Evolutionary conservation across 495 filamentous ascomycete species (phyloP), one percentile per base, ranked within the genome.

Genomic region (Cenococcum geophilum): DNA sequence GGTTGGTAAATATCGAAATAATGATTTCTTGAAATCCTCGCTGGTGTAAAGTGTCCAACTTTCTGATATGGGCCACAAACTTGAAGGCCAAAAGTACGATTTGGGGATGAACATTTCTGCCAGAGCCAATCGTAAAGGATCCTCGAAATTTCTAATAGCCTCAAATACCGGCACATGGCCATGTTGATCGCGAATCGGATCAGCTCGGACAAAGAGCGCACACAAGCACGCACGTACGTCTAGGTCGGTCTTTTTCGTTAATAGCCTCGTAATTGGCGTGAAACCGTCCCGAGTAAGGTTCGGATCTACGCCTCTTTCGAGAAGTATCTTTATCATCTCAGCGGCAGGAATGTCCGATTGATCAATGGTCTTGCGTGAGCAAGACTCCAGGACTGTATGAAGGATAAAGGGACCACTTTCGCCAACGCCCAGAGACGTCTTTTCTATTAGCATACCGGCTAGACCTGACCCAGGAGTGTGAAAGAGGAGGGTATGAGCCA

Each of bases 391-490:
- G 14, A 52, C 1, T 11, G 49, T 32, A 20, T 52, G 49, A 6
- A 52, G 23, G 5, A 52, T 23, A 20, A 16, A 52, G 6, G 21
- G 25, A 1, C 20, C 49, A 25, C 4, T 52, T 52, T 27, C 20
- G 5, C 49, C 40, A 18, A 18, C 12, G 22, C 27, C 27, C 27
- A 32, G 49, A 32, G 25, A 8, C 22, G 49, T 23, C 25, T 1
- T 52, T 52, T 27, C 21, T 25, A 27, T 23, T 16, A 52, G 49
- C 18, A 52, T 23, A 16, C 25, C 16, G 21, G 49, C 49, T 52
- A 52, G 23, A 23, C 49, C 49, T 52, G 49, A 52, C n/a, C 49
- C 49, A 52, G 49, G 49, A 32, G 21, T 16, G 23, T 52, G 49
- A 32, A 52, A 52, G 0, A 52, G 8, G 4, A 52, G 20, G 23